Conservation (phyloP, 1,284 basidiomycete species). For the Cryptococcus wingfieldii region DNA sequence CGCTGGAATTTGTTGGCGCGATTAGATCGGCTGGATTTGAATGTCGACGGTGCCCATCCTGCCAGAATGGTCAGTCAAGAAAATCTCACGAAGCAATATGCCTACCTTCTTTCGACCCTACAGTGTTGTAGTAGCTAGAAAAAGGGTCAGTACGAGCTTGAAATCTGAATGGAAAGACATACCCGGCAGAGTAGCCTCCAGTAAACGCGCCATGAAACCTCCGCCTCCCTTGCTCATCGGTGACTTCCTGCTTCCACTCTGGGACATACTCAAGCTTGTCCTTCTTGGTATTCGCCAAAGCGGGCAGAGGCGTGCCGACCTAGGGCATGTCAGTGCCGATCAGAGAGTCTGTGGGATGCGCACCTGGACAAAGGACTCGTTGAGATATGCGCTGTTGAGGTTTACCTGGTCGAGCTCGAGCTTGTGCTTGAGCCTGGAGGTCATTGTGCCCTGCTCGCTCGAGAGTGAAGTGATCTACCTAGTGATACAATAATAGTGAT, state of each 20-base stretch:
- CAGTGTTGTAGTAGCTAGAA: constrained; percentile 59
- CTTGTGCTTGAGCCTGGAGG: constrained; percentile 56
- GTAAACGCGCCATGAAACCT: constrained; percentile 96
- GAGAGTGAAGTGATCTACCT: too few species aligned
- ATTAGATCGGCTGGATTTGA: constrained; percentile 76
- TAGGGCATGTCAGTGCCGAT: constrained; percentile 40
- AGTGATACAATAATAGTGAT: too few species aligned
- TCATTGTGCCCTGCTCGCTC: constrained; percentile 33
- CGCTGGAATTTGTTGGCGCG: constrained; percentile 59
- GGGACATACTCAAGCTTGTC: constrained; percentile 92
- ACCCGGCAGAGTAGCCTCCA: constrained; percentile 94
- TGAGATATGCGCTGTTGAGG: constrained; percentile 72
- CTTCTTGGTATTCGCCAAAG: constrained; percentile 73
- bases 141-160: too few species aligned
- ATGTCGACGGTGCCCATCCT: constrained; percentile 93
- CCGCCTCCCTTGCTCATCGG: constrained; percentile 87
- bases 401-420: constrained; percentile 70
- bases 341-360: constrained; percentile 24
- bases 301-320: constrained; percentile 89
- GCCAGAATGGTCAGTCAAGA: not conserved
- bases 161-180: constrained; percentile 54
- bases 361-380: constrained; percentile 83
- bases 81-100: not conserved
- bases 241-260: constrained; percentile 92
- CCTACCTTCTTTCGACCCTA: constrained; percentile 89